Evolutionary conservation across 2,329 filamentous ascomycete species (phyloP), one percentile per base, ranked within the genome.

Genomic region (Aspergillus sp.): DNA sequence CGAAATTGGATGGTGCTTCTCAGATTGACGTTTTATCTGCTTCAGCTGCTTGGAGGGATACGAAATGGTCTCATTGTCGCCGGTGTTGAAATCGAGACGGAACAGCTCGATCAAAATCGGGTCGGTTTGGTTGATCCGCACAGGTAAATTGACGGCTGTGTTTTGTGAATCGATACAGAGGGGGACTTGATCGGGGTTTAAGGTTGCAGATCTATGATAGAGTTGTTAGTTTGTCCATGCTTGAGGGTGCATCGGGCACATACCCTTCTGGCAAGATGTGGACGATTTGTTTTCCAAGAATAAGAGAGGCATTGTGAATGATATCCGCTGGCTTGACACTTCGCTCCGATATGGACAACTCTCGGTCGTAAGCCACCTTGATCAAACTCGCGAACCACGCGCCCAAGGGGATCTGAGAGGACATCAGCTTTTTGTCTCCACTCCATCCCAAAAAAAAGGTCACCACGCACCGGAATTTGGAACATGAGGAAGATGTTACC

Each of bases 241-340:
- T 19, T 32, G 21, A 11, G 19, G 29, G 29, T 3, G n/a, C 20
- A 36, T 9, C 3, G n/a, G 50, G 45, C 42, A 40, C 79, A 61
- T 71, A 88, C 78, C 95, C 95, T 78, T 99, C 94, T 2, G 94
- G 94, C 50, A 99, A 78, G 66, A 99, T 96, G 69, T 99, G 94
- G 72, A 99, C 93, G 63, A 97, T 96, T 75, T 97, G 92, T 71
- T 91, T 94, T 66, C 94, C 94, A 75, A 96, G 82, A 58, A 99
- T 97, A 65, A 97, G 81, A 19, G 92, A 96, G 29, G 90, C 84
- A 69, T 97, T 97, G 69, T 97, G 90, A 56, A 96, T 78, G 58
- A 99, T 92, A 57, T 83, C 87, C 23, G 88, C 88, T 14, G 92
- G 85, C 68, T 96, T 96, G 68, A 99, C 93, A 66, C 87, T 90